A percentile compares a stretch with the other conserved stretches of the same genome.
phyloP scores from a whole-genome alignment of 192 early-diverging fungal species.

The Podila verticillata region DNA sequence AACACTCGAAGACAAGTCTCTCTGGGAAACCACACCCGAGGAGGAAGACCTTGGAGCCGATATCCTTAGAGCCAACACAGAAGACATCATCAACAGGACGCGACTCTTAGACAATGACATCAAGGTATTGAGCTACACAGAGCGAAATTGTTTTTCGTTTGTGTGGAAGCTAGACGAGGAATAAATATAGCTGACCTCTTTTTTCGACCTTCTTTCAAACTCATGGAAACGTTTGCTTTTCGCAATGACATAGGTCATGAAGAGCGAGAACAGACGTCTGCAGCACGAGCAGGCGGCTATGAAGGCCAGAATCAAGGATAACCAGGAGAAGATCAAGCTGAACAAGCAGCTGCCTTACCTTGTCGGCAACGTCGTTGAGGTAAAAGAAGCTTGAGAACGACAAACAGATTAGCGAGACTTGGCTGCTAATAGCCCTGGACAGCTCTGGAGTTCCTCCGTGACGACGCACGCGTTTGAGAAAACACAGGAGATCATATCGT shows the following conservation, averaged over 20 bases:
- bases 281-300: constrained; percentile 88
- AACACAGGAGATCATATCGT: too few species aligned
- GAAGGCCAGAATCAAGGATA: constrained; percentile 96
- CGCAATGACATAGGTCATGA: constrained; percentile 75
- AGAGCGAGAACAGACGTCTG: constrained; percentile 89
- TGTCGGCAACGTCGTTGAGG: constrained; percentile 96
- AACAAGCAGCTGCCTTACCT: constrained; percentile 98
- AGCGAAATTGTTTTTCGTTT: neutral
- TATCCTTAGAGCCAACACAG: constrained; percentile 86
- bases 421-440: too few species aligned
- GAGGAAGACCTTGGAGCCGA: constrained; percentile 88
- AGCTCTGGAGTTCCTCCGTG: too few species aligned
- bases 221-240: neutral
- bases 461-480: too few species aligned
- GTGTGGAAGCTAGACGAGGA: neutral
- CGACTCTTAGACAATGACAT: constrained; percentile 97
- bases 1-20: constrained; percentile 76
- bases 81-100: constrained; percentile 92
- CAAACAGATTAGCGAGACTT: too few species aligned
- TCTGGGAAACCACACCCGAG: constrained; percentile 64
- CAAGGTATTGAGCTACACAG: constrained; percentile 68
- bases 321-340: constrained; percentile 98
- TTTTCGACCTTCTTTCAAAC: neutral
- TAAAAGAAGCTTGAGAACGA: constrained; percentile 17
- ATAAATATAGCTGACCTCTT: neutral